Conservation (phyloP, 2,329 filamentous ascomycete genomes). For the Gliomastix tumulicola region DNA sequence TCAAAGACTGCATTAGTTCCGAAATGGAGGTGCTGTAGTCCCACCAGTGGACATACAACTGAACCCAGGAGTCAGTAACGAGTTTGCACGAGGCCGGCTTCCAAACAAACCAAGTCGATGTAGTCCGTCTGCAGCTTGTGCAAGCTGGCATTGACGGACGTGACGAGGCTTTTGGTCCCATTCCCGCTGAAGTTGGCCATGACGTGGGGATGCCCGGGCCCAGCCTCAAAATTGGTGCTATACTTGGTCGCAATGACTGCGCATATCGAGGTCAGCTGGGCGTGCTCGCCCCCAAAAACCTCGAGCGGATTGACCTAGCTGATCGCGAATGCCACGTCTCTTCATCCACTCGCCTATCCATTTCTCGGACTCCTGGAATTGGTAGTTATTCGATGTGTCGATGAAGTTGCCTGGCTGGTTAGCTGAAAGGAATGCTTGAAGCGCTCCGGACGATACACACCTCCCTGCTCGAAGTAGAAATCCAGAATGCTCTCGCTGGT, state of each 20-base stretch:
- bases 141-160: slow-evolving; percentile 48
- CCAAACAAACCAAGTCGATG: slow-evolving; percentile 49
- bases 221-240: slow-evolving; percentile 49
- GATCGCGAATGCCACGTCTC: slow-evolving; percentile 54
- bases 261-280: slow-evolving; percentile 3
- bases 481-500: slow-evolving; percentile 59
- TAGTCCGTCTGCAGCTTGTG: slow-evolving; percentile 60
- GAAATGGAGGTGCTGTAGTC: slow-evolving; percentile 60
- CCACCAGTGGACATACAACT: slow-evolving; percentile 61
- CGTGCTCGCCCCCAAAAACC: no score
- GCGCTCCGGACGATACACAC: no score
- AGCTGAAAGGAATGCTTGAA: neutral
- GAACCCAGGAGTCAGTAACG: neutral
- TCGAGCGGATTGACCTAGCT: no score
- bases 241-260: slow-evolving; percentile 64
- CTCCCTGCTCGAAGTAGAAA: slow-evolving; percentile 51
- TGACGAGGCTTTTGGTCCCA: slow-evolving; percentile 51
- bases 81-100: neutral
- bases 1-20: slow-evolving; percentile 63
- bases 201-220: slow-evolving; percentile 30
- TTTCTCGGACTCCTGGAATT: slow-evolving; percentile 51
- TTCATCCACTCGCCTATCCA: slow-evolving; percentile 70
- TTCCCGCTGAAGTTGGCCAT: slow-evolving; percentile 51
- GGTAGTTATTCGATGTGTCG: slow-evolving; percentile 65
- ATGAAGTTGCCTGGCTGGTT: slow-evolving; percentile 52